These are phyloP conservation scores for Hymenoscyphus fraxineus DNA, from an alignment of 2,329 filamentous ascomycete genomes.

Conservation along the genomic window DNA sequence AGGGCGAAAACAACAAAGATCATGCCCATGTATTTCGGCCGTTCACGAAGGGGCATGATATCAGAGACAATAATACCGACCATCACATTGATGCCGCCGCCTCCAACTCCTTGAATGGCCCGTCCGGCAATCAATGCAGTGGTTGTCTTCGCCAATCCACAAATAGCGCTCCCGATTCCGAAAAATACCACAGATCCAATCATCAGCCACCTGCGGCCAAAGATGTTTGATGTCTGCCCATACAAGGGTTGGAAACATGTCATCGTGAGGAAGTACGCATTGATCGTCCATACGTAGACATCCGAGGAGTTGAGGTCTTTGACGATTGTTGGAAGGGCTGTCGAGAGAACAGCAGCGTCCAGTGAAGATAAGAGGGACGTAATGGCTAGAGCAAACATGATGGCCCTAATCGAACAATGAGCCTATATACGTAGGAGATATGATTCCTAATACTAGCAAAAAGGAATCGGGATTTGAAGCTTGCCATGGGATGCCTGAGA, in stretches of 20 bases:
- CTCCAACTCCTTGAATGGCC: conserved; percentile 39
- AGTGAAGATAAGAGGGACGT: too few relatives aligned
- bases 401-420: too few relatives aligned
- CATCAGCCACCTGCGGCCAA: not conserved
- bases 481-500: too few relatives aligned
- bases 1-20: conserved; percentile 4
- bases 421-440: too few relatives aligned
- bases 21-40: conserved; percentile 40
- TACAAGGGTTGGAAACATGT: not conserved
- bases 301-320: not conserved
- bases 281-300: not conserved
- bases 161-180: conserved; percentile 1
- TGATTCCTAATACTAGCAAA: too few relatives aligned
- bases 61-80: conserved; percentile 48
- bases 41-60: conserved; percentile 44
- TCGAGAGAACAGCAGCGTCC: not conserved
- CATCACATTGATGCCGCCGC: conserved; percentile 43
- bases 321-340: not conserved
- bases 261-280: not conserved
- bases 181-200: not conserved
- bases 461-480: too few relatives aligned
- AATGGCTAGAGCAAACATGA: too few relatives aligned
- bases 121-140: conserved; percentile 7
- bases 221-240: conserved; percentile 9
- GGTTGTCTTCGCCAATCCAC: conserved; percentile 3